Evolutionary conservation across 1,139 yeast species (phyloP).

Genomic region (Yamadazyma conglobata): DNA sequence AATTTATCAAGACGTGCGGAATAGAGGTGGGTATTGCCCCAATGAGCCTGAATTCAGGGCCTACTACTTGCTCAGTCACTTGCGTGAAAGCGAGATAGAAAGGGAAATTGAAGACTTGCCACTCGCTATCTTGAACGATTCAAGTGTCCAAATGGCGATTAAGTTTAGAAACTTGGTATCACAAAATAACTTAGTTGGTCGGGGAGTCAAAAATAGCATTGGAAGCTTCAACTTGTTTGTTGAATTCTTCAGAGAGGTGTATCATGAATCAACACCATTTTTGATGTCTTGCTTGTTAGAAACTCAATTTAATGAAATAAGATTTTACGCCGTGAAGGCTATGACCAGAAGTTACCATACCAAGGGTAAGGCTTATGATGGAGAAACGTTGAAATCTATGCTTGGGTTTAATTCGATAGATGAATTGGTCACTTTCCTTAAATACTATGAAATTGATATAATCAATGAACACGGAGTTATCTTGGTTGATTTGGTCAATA

Average conservation of each 20-base stretch:
- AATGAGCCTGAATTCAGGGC: constrained; percentile 95
- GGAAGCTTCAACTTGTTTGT: constrained; percentile 63
- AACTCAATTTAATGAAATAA: constrained; percentile 72
- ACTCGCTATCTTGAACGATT: constrained; percentile 46
- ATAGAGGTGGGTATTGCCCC: constrained; percentile 65
- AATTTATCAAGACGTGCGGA: constrained; percentile 77
- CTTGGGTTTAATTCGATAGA: constrained; percentile 65
- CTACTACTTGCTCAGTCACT: constrained; percentile 74
- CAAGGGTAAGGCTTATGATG: constrained; percentile 63
- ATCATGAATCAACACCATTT: constrained; percentile 55
- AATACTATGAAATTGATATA: constrained; percentile 60
- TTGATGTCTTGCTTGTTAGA: constrained; percentile 75
- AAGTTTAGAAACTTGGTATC: constrained; percentile 62
- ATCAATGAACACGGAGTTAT: constrained; percentile 26
- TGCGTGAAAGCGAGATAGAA: constrained; percentile 83
- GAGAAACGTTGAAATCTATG: constrained; percentile 41
- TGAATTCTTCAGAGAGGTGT: constrained; percentile 59
- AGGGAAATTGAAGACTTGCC: constrained; percentile 74
- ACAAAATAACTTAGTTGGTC: constrained; percentile 59
- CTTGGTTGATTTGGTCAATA: constrained; percentile 56
- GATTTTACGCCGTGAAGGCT: constrained; percentile 71
- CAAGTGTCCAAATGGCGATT: constrained; percentile 67
- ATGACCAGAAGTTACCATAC: constrained; percentile 69
- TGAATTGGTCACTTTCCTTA: constrained; percentile 55
- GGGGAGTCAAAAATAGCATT: constrained; percentile 54